Evolutionary conservation across 1,139 yeast genomes (phyloP), one percentile per base, ranked within the genome.

Genomic region (Sugiyamaella sp.): DNA sequence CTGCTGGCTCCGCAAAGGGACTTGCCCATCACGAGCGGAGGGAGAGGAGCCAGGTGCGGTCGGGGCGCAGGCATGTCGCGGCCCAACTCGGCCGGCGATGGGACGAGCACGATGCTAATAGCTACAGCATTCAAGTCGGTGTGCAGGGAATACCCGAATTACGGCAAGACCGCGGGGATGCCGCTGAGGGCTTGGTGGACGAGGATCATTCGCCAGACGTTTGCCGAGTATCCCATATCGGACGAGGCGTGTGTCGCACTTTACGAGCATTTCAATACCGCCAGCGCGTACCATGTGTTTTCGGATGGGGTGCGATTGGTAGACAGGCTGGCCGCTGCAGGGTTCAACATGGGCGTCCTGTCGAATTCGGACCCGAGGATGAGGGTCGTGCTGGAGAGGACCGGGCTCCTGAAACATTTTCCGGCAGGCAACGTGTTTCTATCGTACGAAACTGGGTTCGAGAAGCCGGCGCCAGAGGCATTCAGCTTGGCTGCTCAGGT

Each of bases 281-380:
- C 53, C 1, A 55, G 56, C 1, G 63, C 70, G 3, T 66, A 65
- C 45, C 32, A 38, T 12, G 48, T 63, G 21, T 65, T 47, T 47
- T 55, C 52, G 2, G 70, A 66, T 53, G 64, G 60, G 1, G 32
- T 45, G 25, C 55, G 54, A 8, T 38, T 57, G 5, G 29, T 66
- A 8, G 22, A 49, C 14, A 25, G 19, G 1, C 47, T 66, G 48
- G 39, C 50, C 12, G 19, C 35, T 4, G 25, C 35, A 2, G 48
- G 49, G 9, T 35, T 61, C 25, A 46, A 53, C n/a, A 25, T 63
- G 44, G 68, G 64, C n/a, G 50, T 66, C 3, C 38, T 66, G n/a
- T 62, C 67, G 14, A 66, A 66, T 40, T 60, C 66, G 10, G 70
- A 66, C 42, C 62, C 67, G 4, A 44, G 66, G 24, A 54, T 63